Conservation (phyloP, 768 basidiomycete genomes). For the Paxillus rubicundulus region DNA sequence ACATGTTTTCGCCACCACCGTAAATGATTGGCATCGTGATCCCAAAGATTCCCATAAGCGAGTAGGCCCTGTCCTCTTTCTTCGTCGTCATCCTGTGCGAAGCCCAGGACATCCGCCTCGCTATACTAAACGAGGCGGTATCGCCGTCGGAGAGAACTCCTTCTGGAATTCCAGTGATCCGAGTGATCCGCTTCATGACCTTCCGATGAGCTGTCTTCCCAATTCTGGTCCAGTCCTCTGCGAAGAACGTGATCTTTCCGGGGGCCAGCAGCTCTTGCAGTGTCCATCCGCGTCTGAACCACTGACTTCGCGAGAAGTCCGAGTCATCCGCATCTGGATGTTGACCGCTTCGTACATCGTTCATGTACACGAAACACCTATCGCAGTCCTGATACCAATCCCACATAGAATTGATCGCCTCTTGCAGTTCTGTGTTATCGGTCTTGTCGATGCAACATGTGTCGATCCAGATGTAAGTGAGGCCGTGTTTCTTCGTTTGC, state of each 20-base stretch:
- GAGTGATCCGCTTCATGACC: background rate
- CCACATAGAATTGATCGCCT: conserved; percentile 8
- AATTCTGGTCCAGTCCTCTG: conserved; percentile 8
- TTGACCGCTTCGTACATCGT: background rate
- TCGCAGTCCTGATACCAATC: conserved; percentile 2
- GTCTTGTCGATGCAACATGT: conserved; percentile 9
- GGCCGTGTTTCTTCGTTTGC: background rate
- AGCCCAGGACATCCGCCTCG: conserved; percentile 3
- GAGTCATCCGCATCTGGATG: background rate
- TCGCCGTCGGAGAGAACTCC: background rate
- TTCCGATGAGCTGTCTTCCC: background rate
- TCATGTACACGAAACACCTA: conserved; percentile 1
- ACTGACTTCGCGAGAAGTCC: conserved; percentile 2
- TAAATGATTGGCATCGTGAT: conserved; percentile 1
- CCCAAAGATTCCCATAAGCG: conserved; percentile 2
- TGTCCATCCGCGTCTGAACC: conserved; percentile 9
- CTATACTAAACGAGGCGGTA: background rate
- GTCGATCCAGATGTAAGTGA: conserved; percentile 3
- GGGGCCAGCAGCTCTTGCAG: conserved; percentile 12
- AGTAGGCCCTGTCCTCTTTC: conserved; percentile 5
- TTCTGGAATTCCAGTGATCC: conserved; percentile 1
- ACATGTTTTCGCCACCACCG: background rate
- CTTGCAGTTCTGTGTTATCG: conserved; percentile 3
- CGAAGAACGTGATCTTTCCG: conserved; percentile 7
- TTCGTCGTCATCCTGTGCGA: background rate